phyloP scores from a whole-genome alignment of 352 stramenopile species.

The Phytophthora capsici region DNA sequence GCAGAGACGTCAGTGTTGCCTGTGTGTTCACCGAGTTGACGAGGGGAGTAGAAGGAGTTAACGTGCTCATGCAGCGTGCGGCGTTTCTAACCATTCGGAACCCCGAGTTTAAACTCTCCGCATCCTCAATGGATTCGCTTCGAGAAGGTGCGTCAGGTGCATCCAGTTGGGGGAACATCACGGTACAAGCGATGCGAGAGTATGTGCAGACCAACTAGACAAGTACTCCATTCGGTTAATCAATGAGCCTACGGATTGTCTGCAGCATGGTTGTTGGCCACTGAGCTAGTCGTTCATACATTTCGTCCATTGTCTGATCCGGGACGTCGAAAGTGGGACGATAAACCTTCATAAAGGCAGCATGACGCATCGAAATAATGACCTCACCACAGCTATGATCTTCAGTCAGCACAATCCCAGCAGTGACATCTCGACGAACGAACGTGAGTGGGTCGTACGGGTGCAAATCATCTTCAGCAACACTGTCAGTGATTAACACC shows the following conservation, averaged over 20 bases:
- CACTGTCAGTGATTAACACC: not conserved
- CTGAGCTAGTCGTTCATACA: not conserved
- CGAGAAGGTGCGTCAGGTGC: too few relatives aligned
- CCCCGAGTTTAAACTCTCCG: too few relatives aligned
- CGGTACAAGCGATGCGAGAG: too few relatives aligned
- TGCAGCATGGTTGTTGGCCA: not conserved
- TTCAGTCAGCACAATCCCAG: not conserved
- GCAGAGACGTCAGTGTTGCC: slow-evolving; percentile 39
- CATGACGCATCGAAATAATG: too few relatives aligned
- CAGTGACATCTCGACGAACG: not conserved
- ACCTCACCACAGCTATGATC: not conserved
- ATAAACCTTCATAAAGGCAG: too few relatives aligned
- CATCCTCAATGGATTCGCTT: too few relatives aligned
- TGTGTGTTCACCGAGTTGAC: slow-evolving; percentile 15
- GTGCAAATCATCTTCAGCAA: not conserved
- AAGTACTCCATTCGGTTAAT: not conserved
- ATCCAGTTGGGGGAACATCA: too few relatives aligned
- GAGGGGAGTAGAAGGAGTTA: too few relatives aligned
- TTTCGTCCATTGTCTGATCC: not conserved
- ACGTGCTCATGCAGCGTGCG: too few relatives aligned
- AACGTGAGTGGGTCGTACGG: not conserved
- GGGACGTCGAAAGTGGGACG: not conserved
- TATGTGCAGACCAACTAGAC: too few relatives aligned
- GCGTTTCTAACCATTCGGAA: too few relatives aligned
- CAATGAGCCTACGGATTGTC: not conserved